Percentiles rank a stretch among this genome's conserved stretches.
phyloP scores from a whole-genome alignment of 441 rosid species.

The Erodium trifolium region DNA sequence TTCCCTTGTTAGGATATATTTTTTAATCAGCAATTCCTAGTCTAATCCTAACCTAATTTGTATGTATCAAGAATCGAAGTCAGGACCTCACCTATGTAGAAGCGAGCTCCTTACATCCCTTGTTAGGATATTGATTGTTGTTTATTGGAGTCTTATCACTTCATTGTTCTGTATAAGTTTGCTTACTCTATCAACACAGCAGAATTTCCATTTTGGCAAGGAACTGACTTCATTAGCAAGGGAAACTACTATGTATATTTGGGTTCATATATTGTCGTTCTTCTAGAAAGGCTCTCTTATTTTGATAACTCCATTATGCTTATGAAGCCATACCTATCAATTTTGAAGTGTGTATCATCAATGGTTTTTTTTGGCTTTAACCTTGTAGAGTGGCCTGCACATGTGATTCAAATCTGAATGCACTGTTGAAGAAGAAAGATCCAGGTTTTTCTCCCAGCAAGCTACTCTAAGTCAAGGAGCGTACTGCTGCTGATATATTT shows the following conservation, averaged over 20 bases:
- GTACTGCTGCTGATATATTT: no score
- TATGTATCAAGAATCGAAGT: no score
- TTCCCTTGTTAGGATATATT: no score
- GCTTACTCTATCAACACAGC: not conserved
- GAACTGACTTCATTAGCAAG: not conserved
- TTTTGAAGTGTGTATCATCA: conserved; percentile 12
- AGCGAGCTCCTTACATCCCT: not conserved
- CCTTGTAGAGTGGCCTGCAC: conserved; percentile 13
- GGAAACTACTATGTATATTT: not conserved
- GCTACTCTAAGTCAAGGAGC: not conserved
- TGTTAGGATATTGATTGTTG: conserved; percentile 1
- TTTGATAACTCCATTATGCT: not conserved
- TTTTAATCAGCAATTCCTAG: no score
- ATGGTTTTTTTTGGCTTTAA: conserved; percentile 17
- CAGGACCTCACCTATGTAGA: no score
- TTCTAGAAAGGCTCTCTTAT: not conserved
- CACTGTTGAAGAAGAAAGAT: conserved; percentile 16
- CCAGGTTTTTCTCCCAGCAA: conserved; percentile 1
- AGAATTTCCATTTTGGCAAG: not conserved
- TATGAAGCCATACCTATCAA: conserved; percentile 6
- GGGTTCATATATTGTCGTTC: not conserved
- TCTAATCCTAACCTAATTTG: no score
- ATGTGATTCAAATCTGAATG: conserved; percentile 9
- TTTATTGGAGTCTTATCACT: not conserved
- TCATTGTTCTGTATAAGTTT: not conserved